These are phyloP conservation scores for Pseudopithomyces chartarum DNA, from an alignment of 2,329 filamentous ascomycete genomes.

Conservation along the genomic window DNA sequence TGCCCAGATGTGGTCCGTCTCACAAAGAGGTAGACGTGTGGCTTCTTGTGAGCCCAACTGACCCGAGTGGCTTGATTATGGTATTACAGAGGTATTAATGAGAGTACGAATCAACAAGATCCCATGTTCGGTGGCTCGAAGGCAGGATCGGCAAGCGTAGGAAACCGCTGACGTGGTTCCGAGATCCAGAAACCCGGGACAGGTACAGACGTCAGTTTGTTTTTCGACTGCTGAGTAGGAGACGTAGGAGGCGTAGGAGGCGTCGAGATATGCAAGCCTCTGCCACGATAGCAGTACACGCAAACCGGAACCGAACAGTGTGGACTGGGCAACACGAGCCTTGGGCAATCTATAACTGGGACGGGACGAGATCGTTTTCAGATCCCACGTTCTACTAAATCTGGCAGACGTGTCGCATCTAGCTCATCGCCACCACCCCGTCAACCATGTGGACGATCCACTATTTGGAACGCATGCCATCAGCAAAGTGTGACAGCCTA, in stretches of 20 bases:
- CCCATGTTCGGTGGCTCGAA: background rate
- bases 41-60: background rate
- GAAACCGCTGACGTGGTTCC: background rate
- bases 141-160: background rate
- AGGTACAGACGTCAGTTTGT: too few species aligned
- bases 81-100: background rate
- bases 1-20: too few species aligned
- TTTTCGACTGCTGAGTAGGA: background rate
- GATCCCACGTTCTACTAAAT: background rate
- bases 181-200: background rate
- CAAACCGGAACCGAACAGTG: background rate
- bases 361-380: background rate
- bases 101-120: background rate
- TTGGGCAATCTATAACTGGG: background rate
- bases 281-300: background rate
- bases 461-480: background rate
- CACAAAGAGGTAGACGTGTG: background rate
- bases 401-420: slow-evolving; percentile 1
- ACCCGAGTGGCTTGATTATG: background rate
- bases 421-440: background rate
- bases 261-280: background rate
- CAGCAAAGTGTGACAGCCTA: background rate
- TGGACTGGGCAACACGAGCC: background rate
- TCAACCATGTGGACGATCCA: background rate
- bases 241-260: background rate